Conservation (phyloP, 2,329 filamentous ascomycete species). For the Decorospora gaudefroyi region DNA sequence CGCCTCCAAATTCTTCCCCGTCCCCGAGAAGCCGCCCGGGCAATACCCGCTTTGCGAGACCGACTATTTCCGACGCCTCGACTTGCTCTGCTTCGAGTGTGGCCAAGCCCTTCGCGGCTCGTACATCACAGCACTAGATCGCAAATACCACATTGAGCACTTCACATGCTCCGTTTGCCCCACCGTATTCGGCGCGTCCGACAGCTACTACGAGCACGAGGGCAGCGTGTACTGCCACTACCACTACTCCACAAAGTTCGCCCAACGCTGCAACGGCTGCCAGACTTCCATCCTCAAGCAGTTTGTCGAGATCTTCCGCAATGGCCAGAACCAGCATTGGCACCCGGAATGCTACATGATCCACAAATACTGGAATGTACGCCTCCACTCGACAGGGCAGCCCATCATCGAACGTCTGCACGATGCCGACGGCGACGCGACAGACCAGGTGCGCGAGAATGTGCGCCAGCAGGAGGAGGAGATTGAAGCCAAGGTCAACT, state of each 20-base stretch:
- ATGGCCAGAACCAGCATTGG: conserved; percentile 98
- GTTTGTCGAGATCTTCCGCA: conserved; percentile 98
- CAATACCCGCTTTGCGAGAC: conserved; percentile 97
- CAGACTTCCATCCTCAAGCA: conserved; percentile 97
- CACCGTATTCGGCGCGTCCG: conserved; percentile 96
- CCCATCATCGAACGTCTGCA: conserved; percentile 45
- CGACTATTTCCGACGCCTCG: conserved; percentile 92
- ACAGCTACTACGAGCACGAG: conserved; percentile 99
- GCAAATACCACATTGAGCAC: conserved; percentile 96
- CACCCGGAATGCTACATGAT: conserved; percentile 99
- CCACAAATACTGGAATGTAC: conserved; percentile 99
- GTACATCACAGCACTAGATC: conserved; percentile 95
- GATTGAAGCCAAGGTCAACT: conserved; percentile 97
- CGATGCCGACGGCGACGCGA: conserved; percentile 59
- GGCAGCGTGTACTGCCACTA: conserved; percentile 97
- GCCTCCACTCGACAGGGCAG: conserved; percentile 60
- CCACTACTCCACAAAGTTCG: conserved; percentile 97
- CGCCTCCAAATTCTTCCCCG: conserved; percentile 97
- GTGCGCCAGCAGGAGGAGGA: conserved; percentile 86
- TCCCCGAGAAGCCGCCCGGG: conserved; percentile 83
- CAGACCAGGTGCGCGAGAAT: conserved; percentile 69
- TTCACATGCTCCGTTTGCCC: conserved; percentile 97
- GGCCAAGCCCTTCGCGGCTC: conserved; percentile 91
- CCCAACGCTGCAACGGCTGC: conserved; percentile 93
- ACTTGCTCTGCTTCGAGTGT: conserved; percentile 88